Percentiles rank a stretch among this genome's conserved stretches.
Evolutionary conservation across 331 rosid species (phyloP).

Genomic region (Quercus lobata): DNA sequence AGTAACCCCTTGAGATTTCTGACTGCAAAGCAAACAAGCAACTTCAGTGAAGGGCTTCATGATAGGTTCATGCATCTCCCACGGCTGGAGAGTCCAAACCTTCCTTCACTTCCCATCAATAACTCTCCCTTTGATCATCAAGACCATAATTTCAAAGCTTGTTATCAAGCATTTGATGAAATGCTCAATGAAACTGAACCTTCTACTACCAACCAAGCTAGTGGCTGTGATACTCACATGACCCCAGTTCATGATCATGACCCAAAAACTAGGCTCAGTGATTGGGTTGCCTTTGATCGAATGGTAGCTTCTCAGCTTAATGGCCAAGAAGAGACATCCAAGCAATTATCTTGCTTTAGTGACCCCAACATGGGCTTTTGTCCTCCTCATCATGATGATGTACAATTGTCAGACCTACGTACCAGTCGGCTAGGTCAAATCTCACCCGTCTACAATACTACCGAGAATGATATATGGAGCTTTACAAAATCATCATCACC

Average conservation of each 20-base stretch:
- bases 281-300: slow-evolving; percentile 39
- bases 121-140: slow-evolving; percentile 24
- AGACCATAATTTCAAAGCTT: slow-evolving; percentile 6
- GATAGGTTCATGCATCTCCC: slow-evolving; percentile 53
- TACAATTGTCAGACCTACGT: slow-evolving; percentile 30
- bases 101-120: slow-evolving; percentile 23
- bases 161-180: slow-evolving; percentile 15
- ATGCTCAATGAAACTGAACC: slow-evolving; percentile 30
- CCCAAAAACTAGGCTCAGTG: slow-evolving; percentile 16
- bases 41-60: not conserved
- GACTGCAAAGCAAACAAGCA: not conserved
- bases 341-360: slow-evolving; percentile 33
- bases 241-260: not conserved
- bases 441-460: slow-evolving; percentile 15
- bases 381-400: slow-evolving; percentile 15
- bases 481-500: slow-evolving; percentile 28
- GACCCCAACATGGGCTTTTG: slow-evolving; percentile 28
- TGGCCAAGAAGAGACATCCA: slow-evolving; percentile 33
- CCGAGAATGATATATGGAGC: slow-evolving; percentile 30
- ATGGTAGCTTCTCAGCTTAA: slow-evolving; percentile 45
- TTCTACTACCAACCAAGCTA: slow-evolving; percentile 20
- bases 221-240: not conserved
- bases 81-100: slow-evolving; percentile 45
- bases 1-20: not conserved
- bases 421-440: slow-evolving; percentile 9